phyloP scores from a whole-genome alignment of 208 protist genomes.

The Wallacemonas sp. region DNA sequence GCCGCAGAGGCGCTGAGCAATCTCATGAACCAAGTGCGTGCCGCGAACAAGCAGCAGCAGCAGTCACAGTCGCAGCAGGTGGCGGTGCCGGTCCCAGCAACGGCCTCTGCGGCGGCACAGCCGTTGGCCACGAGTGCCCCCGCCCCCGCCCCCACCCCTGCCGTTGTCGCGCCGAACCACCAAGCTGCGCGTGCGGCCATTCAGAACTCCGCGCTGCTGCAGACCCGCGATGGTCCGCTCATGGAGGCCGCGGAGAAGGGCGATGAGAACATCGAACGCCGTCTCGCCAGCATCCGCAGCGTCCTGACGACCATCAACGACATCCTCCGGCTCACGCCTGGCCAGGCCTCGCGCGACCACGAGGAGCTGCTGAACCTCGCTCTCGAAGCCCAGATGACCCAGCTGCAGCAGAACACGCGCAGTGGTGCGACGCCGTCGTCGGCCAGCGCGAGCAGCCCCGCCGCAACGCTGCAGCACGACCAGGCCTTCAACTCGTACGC shows the following conservation, averaged over 20 bases:
- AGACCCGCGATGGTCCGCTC: conserved; percentile 65
- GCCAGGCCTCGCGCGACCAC: conserved; percentile 69
- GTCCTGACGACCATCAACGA: conserved; percentile 70
- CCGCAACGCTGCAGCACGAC: conserved; percentile 2
- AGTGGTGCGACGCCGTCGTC: conserved; percentile 2
- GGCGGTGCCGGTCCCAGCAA: too few relatives aligned
- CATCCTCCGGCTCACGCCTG: conserved; percentile 70
- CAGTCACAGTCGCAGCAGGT: conserved; percentile 12
- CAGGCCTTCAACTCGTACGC: conserved; percentile 73
- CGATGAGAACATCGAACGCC: conserved; percentile 57
- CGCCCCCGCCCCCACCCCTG: neutral
- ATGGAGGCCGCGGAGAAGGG: conserved; percentile 63
- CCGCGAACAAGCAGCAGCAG: conserved; percentile 20
- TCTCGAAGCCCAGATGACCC: conserved; percentile 90
- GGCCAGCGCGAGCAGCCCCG: conserved; percentile 5
- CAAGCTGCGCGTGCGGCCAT: conserved; percentile 43
- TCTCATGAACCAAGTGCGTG: conserved; percentile 12
- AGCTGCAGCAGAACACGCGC: conserved; percentile 51
- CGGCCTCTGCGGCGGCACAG: neutral
- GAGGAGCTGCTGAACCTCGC: conserved; percentile 78
- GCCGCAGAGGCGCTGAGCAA: neutral
- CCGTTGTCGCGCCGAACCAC: conserved; percentile 21
- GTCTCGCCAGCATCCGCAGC: conserved; percentile 57
- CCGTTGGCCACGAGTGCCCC: neutral
- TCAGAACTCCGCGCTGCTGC: conserved; percentile 72